Evolutionary conservation across 1,139 yeast genomes (phyloP), one percentile per base, ranked within the genome.

Genomic region (Candida buenavistaensis): DNA sequence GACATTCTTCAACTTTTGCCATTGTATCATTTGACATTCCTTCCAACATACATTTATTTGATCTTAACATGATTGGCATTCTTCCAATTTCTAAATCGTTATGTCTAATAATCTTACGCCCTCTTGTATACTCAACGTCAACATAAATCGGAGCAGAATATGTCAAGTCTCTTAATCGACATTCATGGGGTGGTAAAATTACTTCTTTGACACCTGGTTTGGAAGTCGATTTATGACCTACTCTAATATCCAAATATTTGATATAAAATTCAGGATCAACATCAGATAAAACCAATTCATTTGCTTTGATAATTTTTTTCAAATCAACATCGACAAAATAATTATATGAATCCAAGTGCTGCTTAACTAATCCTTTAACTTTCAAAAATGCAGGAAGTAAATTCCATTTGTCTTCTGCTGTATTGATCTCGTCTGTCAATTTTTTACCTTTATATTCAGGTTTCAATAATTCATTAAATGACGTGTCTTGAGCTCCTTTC

Each of bases 61-160:
- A 85, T 52, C 97, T 74, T 49, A 92, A 72, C 99, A 92, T 92
- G 50, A 92, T 82, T 9, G 99, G 99, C 97, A 92, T 92, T 52
- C 96, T 77, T 26, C 98, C 99, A 41, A 92, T 90, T 55, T 89
- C 97, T 45, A 94, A 76, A 54, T 89, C 95, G 52, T 85, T 77
- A 50, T 89, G 92, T 68, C 87, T 79, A 45, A 90, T 87, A 55
- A 92, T 87, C 58, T 88, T 89, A 46, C 92, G 74, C 13, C 97
- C 98, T 54, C 97, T 73, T 1, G 97, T 92, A 55, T 92, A 92
- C 55, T 94, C 98, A 20, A 92, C 96, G 62, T 92, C 98, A 34
- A 94, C 98, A 50, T 83, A 87, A 26, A 92, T 88, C 1, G 97
- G 97, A 0, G 98, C 97, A 26, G 96, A 85, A 52, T 92, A 92